Evolutionary conservation across 805 yeast species (phyloP), one percentile per base, ranked within the genome.

Genomic region (Jamesozyma rosinii): DNA sequence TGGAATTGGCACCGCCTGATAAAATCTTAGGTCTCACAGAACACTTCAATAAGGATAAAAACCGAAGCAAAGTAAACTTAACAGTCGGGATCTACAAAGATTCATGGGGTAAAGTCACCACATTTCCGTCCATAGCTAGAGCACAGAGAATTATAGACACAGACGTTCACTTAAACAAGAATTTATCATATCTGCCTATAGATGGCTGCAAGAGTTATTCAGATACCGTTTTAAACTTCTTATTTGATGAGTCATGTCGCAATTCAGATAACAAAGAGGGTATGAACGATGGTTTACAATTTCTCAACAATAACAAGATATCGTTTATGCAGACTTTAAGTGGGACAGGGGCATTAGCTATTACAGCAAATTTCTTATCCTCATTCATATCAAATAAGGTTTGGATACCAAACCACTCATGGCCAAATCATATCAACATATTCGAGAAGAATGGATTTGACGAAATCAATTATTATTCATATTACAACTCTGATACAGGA

Each of bases 331-430:
- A 90, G 67, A 83, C 97, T 45, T 73, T 90, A 49, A 82, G 94
- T 39, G 98, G 98, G 43, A 90, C 98, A 21, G 98, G 98, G 42
- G 90, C 97, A 3, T 70, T 89, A 48, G 79, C 94, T 52, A 80
- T 90, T 32, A 78, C 88, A 40, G 90, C 84, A 20, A 90, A 81
- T 58, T 84, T 90, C 59, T 64, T 89, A 55, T 71, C 79, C 57
- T 61, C 72, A 9, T 65, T 66, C 47, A 65, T 75, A 49, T 52
- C 63, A 21, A 54, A 53, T 13, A 46, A 54, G 21, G 74, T 89
- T 44, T 74, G 80, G 58, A 73, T 87, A 43, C 92, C 97, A 40
- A 75, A 78, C 57, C 96, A 95, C 43, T 83, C 96, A 14, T 89
- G 97, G 97, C 87, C 95, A 34, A 90, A 89, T 67, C 97, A 89